Conservation (phyloP, 2,329 filamentous ascomycete genomes). For the Fusarium armeniacum region DNA sequence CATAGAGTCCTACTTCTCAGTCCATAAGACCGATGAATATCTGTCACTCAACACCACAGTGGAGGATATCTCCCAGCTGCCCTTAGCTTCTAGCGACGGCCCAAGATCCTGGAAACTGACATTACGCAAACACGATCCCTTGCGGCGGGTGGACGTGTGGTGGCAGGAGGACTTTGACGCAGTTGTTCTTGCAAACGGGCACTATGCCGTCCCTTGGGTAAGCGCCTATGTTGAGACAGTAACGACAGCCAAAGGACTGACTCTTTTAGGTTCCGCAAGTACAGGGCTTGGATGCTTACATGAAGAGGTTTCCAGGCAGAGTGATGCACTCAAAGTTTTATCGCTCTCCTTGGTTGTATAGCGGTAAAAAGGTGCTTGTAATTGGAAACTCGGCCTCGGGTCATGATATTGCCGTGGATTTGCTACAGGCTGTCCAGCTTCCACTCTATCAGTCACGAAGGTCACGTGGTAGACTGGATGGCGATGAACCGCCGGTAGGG, state of each 20-base stretch:
- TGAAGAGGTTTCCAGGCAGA: constrained; percentile 56
- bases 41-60: constrained; percentile 66
- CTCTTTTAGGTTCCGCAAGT: constrained; percentile 60
- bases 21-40: constrained; percentile 61
- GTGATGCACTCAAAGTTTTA: constrained; percentile 63
- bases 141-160: constrained; percentile 63
- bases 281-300: constrained; percentile 59
- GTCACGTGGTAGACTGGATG: constrained; percentile 65
- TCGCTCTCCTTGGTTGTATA: constrained; percentile 55
- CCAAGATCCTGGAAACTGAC: constrained; percentile 62
- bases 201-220: constrained; percentile 63
- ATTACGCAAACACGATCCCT: constrained; percentile 61
- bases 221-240: neutral
- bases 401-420: constrained; percentile 57
- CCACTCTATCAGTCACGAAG: constrained; percentile 68
- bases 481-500: constrained; percentile 60
- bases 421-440: constrained; percentile 54
- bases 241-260: fast-evolving
- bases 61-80: constrained; percentile 60
- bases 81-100: neutral
- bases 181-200: constrained; percentile 60
- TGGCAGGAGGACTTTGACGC: constrained; percentile 67
- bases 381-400: constrained; percentile 63
- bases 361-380: constrained; percentile 54
- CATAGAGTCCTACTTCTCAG: constrained; percentile 68